Evolutionary conservation across 179 eudicot genomes (phyloP), one percentile per base, ranked within the genome.

Genomic region (Spinacia oleracea): DNA sequence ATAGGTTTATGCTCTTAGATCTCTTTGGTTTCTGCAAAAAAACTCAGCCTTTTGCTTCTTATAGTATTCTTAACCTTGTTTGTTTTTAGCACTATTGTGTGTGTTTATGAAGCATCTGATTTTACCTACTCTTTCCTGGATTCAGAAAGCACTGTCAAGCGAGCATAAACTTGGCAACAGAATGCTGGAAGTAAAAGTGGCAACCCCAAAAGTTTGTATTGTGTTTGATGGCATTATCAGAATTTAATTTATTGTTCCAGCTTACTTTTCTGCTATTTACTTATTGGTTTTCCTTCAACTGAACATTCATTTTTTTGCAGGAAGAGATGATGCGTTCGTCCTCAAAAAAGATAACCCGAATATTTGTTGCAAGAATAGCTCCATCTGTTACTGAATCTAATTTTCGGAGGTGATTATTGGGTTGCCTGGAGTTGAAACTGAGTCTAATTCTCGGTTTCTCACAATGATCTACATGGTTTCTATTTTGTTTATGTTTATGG

Each of bases 341-440:
- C 15, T 76, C 99, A 18, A 97, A 89, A 84, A 97, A 97, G 84
- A 92, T 90, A 65, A 97, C 98, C 55, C 87, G 98, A 85, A 97
- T 97, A 68, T 97, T 97, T 91, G 99, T 97, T 50, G 99, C 99
- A 43, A 86, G 98, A 84, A 92, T 97, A 53, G 89, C 97, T 20
- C 95, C 90, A 25, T 87, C 98, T 79, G 99, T 92, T 45, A 88
- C 91, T 45, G 98, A 97, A 87, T 79, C 90, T 15, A 83, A 77
- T 65, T 97, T 97, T 78, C 85, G 99, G 82, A 92, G 97, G 99
- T 94, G 80, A 51, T n/a, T 53, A 16, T 76, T 32, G 20, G 65
- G 8, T 40, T 62, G 42, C 29, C 59, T 21, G 9, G 5, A 18
- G 21, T 60, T 40, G 40, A 25, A 63, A 31, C 14, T 62, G n/a